Evolutionary conservation across 176 grass and related monocot genomes (phyloP), one percentile per base, ranked within the genome.

Genomic region (Musa beccarii): DNA sequence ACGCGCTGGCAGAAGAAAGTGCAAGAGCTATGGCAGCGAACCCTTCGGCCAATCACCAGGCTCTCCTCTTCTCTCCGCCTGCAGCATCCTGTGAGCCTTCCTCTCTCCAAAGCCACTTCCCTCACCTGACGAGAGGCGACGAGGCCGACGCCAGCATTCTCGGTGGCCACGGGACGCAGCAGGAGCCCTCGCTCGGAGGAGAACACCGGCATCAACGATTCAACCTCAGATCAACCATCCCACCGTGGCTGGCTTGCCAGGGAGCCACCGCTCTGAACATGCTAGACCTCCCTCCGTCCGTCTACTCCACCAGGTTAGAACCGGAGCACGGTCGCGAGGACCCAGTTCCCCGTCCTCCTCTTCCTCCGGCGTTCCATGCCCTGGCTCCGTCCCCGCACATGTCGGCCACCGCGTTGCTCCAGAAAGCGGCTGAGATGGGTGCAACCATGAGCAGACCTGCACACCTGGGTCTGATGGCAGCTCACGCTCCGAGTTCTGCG

Each of bases 391-490:
- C 92, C 2, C 76, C 90, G 19, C 90, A 99, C 86, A 94, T 99
- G 96, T 99, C 96, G 19, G 96, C 96, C 10, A 99, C 96, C n/a
- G 96, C 96, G 9, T 79, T 99, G 79, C 81, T 99, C 65, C 96
- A 99, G 81, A 99, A 99, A 57, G 96, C 96, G 11, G 96, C 96
- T 71, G 88, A 92, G 91, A 92, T 99, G 96, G 96, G 96, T 51
- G 84, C 96, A 34, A 91, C 88, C 25, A 81, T 95, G 52, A 94
- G 91, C 76, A 81, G 92, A 28, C 88, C 83, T 69, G 52, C 86
- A 1, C 81, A 54, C 85, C 83, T 93, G 13, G 86, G 82, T 63
- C 90, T 89, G 56, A 99, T 95, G 96, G 96, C 96, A 23, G 75
- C 34, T 43, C 4, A 43, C 34, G 0, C 34, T 43, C 34, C 66